Evolutionary conservation across 768 basidiomycete genomes (phyloP).

Genomic region (Pleurotus tuoliensis): DNA sequence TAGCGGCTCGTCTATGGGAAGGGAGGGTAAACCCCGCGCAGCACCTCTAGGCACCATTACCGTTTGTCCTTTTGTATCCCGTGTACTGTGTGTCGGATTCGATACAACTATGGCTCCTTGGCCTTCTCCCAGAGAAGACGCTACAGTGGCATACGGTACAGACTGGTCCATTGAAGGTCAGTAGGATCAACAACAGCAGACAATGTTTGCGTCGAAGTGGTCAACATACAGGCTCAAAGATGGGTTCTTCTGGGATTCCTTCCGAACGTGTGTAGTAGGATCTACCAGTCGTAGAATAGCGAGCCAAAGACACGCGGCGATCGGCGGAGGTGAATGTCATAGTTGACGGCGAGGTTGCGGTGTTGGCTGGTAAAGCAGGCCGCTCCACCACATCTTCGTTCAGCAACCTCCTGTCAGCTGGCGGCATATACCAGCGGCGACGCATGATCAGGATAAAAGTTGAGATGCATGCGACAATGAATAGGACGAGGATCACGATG

Average conservation of each 20-base stretch:
- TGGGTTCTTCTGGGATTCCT: neutral
- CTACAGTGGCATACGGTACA: neutral
- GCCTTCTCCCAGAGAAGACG: neutral
- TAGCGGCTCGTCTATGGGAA: conserved; percentile 6
- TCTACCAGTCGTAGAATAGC: neutral
- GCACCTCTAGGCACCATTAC: neutral
- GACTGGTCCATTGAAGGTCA: neutral
- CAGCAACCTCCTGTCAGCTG: neutral
- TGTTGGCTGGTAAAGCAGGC: neutral
- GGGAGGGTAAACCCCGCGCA: neutral
- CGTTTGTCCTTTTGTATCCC: neutral
- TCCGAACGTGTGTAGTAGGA: neutral
- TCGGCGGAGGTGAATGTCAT: neutral
- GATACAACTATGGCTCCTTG: neutral
- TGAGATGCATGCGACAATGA: neutral
- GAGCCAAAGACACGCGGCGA: neutral
- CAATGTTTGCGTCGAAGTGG: too few relatives aligned
- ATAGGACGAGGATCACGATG: conserved; percentile 1
- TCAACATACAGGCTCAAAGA: too few relatives aligned
- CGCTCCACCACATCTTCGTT: neutral
- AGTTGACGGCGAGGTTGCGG: neutral
- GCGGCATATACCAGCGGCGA: neutral
- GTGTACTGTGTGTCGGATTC: neutral
- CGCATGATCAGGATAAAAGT: neutral
- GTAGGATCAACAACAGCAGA: neutral